phyloP scores from a whole-genome alignment of 1,284 basidiomycete species.

The Boletus mariae region DNA sequence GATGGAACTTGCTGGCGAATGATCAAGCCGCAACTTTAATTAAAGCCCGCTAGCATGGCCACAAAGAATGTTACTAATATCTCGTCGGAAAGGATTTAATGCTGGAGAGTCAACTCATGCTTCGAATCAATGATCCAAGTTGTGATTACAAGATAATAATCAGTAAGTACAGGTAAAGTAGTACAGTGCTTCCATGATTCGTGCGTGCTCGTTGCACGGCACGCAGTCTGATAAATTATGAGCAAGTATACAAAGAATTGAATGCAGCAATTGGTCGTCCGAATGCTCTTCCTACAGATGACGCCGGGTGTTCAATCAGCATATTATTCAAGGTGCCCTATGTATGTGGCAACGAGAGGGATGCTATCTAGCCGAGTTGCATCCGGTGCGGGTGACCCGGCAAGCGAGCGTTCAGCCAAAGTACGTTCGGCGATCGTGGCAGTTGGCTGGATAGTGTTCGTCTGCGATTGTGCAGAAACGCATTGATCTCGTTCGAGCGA shows the following conservation, averaged over 20 bases:
- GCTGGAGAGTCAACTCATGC: too few relatives aligned
- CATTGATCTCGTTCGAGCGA: slow-evolving; percentile 36
- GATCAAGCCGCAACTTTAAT: background rate
- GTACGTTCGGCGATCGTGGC: slow-evolving; percentile 51
- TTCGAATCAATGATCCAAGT: slow-evolving; percentile 4
- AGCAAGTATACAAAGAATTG: slow-evolving; percentile 13
- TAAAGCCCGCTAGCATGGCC: background rate
- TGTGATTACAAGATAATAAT: background rate
- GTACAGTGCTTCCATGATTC: background rate
- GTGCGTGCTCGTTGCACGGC: background rate
- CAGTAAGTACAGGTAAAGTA: slow-evolving; percentile 17
- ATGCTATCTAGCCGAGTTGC: slow-evolving; percentile 22
- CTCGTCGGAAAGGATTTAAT: too few relatives aligned
- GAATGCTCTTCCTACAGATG: slow-evolving; percentile 1
- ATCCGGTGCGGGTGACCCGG: slow-evolving; percentile 47
- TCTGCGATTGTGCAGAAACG: slow-evolving; percentile 37
- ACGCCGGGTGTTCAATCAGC: background rate
- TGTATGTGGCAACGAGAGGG: slow-evolving; percentile 28
- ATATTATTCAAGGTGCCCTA: slow-evolving; percentile 17
- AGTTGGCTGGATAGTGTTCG: slow-evolving; percentile 44
- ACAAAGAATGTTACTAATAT: too few relatives aligned
- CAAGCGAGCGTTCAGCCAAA: slow-evolving; percentile 55
- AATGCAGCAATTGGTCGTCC: slow-evolving; percentile 3
- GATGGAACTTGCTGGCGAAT: background rate
- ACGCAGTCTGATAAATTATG: slow-evolving; percentile 1